These are phyloP conservation scores for Lycium ferocissimum DNA, from an alignment of 257 asterid species.

Conservation along the genomic window DNA sequence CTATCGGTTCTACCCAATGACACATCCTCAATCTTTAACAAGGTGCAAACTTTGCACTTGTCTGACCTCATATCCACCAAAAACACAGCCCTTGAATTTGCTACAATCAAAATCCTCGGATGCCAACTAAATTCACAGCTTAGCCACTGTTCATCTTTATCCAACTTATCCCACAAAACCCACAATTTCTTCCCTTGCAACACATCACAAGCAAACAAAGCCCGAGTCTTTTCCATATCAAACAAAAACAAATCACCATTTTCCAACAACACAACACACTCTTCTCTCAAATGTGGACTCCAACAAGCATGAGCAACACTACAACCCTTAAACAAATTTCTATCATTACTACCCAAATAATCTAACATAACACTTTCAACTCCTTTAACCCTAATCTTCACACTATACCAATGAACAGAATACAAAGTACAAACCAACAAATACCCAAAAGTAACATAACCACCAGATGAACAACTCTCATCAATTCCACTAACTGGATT, in stretches of 20 bases:
- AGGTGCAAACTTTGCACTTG: slow-evolving; percentile 46
- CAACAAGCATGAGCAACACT: slow-evolving; percentile 68
- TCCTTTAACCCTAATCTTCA: slow-evolving; percentile 35
- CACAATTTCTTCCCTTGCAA: slow-evolving; percentile 41
- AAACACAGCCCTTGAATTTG: slow-evolving; percentile 55
- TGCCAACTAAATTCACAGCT: slow-evolving; percentile 82
- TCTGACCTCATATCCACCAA: slow-evolving; percentile 66
- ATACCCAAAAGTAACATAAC: slow-evolving; percentile 50
- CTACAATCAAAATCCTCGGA: slow-evolving; percentile 65
- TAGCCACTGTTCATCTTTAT: slow-evolving; percentile 52
- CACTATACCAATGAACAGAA: slow-evolving; percentile 69
- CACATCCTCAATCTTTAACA: slow-evolving; percentile 64
- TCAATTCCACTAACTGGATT: slow-evolving; percentile 42
- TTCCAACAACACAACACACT: slow-evolving; percentile 73
- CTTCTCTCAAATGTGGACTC: slow-evolving; percentile 82
- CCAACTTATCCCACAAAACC: slow-evolving; percentile 49
- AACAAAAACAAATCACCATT: slow-evolving; percentile 73
- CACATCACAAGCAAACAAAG: slow-evolving; percentile 29
- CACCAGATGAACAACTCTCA: slow-evolving; percentile 17
- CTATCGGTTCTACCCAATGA: slow-evolving; percentile 51
- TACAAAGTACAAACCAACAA: slow-evolving; percentile 66
- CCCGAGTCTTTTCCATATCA: slow-evolving; percentile 46
- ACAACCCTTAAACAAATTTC: slow-evolving; percentile 50
- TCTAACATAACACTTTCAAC: slow-evolving; percentile 42
- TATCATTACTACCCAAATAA: slow-evolving; percentile 52